Conservation (phyloP, 2,329 filamentous ascomycete genomes). For the Penicillium sclerotigenum region DNA sequence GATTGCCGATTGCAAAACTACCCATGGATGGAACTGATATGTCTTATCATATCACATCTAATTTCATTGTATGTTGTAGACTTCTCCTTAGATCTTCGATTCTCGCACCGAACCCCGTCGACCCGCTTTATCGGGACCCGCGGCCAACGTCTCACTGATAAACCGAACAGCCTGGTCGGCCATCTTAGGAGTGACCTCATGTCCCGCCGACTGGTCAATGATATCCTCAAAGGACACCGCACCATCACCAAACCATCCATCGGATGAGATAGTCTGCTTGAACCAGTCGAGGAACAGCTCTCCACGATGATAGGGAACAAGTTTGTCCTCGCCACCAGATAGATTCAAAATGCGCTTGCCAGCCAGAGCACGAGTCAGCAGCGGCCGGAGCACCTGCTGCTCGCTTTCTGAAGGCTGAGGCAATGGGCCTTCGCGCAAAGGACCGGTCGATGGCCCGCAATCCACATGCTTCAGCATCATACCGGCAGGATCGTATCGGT, state of each 20-base stretch:
- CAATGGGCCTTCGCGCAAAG: slow-evolving; percentile 32
- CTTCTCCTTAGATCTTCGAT: slow-evolving; percentile 31
- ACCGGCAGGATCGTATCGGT: slow-evolving; percentile 69
- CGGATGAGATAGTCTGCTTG: slow-evolving; percentile 44
- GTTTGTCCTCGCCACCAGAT: slow-evolving; percentile 55
- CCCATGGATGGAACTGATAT: background rate
- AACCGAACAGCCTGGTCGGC: slow-evolving; percentile 54
- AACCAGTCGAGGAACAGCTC: slow-evolving; percentile 57
- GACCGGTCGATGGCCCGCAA: slow-evolving; percentile 17
- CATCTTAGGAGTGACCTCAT: slow-evolving; percentile 59
- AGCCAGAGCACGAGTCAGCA: slow-evolving; percentile 41
- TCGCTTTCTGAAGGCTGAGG: slow-evolving; percentile 44
- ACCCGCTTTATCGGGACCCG: slow-evolving; percentile 17
- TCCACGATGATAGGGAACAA: slow-evolving; percentile 58
- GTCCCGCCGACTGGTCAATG: slow-evolving; percentile 55
- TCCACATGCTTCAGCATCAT: slow-evolving; percentile 60
- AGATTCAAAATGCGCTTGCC: slow-evolving; percentile 56
- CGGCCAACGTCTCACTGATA: slow-evolving; percentile 45
- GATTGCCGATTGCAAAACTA: background rate
- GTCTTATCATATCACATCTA: background rate
- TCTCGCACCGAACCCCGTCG: slow-evolving; percentile 33
- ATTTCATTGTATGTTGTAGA: background rate
- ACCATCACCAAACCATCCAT: slow-evolving; percentile 51
- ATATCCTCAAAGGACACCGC: slow-evolving; percentile 56
- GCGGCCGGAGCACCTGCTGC: slow-evolving; percentile 42